Conservation (phyloP, 306 rosid genomes). For the Hylodesmum podocarpum region DNA sequence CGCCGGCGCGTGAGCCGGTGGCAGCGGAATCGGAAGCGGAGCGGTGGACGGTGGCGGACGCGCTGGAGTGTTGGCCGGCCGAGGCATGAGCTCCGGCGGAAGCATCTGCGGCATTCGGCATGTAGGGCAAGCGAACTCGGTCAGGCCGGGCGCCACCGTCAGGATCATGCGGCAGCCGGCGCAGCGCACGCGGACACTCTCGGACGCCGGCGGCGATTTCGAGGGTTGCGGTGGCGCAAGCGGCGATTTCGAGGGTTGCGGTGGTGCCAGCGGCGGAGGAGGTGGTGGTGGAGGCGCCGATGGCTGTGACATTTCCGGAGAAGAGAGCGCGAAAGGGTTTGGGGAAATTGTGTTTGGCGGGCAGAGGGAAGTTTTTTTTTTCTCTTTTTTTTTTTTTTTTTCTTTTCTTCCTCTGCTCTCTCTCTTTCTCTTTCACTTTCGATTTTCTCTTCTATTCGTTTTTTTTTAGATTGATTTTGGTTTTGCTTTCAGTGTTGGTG, state of each 20-base stretch:
- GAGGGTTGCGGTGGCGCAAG: constrained; percentile 41
- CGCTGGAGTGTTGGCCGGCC: constrained; percentile 42
- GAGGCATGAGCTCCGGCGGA: constrained; percentile 89
- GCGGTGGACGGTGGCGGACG: constrained; percentile 17
- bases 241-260: constrained; percentile 36
- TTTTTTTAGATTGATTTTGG: neutral
- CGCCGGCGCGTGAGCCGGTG: constrained; percentile 52
- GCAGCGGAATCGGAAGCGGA: constrained; percentile 1
- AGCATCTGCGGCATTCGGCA: constrained; percentile 94
- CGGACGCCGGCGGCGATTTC: constrained; percentile 30
- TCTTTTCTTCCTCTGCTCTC: neutral
- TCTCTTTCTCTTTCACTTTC: neutral
- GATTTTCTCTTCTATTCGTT: neutral
- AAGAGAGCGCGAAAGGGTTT: constrained; percentile 32
- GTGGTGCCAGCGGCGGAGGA: constrained; percentile 38
- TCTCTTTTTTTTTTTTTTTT: neutral
- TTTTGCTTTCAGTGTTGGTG: neutral
- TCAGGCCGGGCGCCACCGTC: constrained; percentile 67
- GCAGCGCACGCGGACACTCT: constrained; percentile 88
- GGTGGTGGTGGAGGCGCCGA: constrained; percentile 45
- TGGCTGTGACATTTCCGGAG: constrained; percentile 56
- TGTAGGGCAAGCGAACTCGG: constrained; percentile 78
- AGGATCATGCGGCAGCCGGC: constrained; percentile 90
- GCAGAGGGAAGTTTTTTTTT: neutral
- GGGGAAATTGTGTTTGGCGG: constrained; percentile 39